Evolutionary conservation across 768 basidiomycete species (phyloP).

Genomic region (Podaxis mareebaensis): DNA sequence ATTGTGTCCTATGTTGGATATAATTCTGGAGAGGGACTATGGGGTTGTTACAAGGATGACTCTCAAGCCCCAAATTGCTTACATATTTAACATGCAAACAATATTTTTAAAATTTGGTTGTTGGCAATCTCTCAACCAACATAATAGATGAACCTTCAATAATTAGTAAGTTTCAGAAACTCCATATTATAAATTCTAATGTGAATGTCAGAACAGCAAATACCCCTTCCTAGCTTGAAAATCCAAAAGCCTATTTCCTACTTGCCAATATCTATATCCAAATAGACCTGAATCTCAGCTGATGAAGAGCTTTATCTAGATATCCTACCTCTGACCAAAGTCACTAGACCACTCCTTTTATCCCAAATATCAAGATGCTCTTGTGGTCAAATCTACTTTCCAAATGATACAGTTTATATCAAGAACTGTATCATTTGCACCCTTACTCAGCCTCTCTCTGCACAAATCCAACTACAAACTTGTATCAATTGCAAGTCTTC

Average conservation of each 20-base stretch:
- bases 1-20: too few relatives aligned
- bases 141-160: too few relatives aligned
- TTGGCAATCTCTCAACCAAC: too few relatives aligned
- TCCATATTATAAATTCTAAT: too few relatives aligned
- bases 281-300: conserved; percentile 14
- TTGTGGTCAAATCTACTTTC: background rate
- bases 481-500: conserved; percentile 17
- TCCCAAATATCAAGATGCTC: background rate
- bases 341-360: too few relatives aligned
- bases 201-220: background rate
- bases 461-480: conserved; percentile 19
- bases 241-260: conserved; percentile 3
- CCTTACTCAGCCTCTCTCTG: background rate
- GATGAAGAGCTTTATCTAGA: conserved; percentile 11
- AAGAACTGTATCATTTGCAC: conserved; percentile 19
- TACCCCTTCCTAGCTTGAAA: background rate
- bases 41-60: too few relatives aligned
- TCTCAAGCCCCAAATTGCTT: too few relatives aligned
- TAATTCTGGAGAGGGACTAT: too few relatives aligned
- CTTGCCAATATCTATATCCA: background rate
- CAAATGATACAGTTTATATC: background rate
- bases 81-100: too few relatives aligned
- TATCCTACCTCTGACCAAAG: background rate
- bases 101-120: too few relatives aligned
- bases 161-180: too few relatives aligned